Percentiles rank a stretch among this genome's conserved stretches.
Evolutionary conservation across 2,329 filamentous ascomycete genomes (phyloP).

Genomic region (Alternaria sp.): DNA sequence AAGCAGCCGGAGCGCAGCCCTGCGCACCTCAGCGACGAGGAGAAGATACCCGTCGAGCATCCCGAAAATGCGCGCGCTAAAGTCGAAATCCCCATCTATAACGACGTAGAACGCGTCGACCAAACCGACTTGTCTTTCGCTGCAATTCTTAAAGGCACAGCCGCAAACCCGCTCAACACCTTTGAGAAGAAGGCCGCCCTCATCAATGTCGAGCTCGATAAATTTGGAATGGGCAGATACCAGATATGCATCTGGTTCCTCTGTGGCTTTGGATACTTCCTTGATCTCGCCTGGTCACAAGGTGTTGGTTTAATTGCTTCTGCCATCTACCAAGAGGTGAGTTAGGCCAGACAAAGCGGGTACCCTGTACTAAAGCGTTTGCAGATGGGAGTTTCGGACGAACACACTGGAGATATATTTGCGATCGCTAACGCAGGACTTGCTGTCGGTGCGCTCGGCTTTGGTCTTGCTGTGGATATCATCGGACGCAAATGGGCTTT

Average conservation of each 20-base stretch:
- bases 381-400: constrained; percentile 21
- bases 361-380: not conserved
- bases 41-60: constrained; percentile 1
- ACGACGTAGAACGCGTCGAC: constrained; percentile 32
- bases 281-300: constrained; percentile 41
- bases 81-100: constrained; percentile 35
- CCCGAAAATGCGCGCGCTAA: constrained; percentile 8
- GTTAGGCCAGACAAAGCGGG: not conserved
- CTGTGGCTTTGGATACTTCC: constrained; percentile 40
- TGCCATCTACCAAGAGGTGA: constrained; percentile 39
- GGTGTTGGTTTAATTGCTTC: constrained; percentile 35
- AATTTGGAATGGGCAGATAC: constrained; percentile 37
- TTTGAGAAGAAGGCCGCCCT: constrained; percentile 42
- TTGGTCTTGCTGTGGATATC: constrained; percentile 34
- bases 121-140: constrained; percentile 30
- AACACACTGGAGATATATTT: constrained; percentile 32
- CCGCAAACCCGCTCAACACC: constrained; percentile 32
- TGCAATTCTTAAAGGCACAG: constrained; percentile 36
- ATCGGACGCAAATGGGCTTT: constrained; percentile 40
- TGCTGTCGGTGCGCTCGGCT: constrained; percentile 35
- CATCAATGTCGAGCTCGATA: constrained; percentile 39
- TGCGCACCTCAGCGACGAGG: not conserved
- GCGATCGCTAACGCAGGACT: constrained; percentile 38
- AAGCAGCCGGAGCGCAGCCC: not conserved
- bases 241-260: constrained; percentile 43